These are phyloP conservation scores for Pseudevernia furfuracea DNA, from an alignment of 495 filamentous ascomycete species.

Conservation along the genomic window DNA sequence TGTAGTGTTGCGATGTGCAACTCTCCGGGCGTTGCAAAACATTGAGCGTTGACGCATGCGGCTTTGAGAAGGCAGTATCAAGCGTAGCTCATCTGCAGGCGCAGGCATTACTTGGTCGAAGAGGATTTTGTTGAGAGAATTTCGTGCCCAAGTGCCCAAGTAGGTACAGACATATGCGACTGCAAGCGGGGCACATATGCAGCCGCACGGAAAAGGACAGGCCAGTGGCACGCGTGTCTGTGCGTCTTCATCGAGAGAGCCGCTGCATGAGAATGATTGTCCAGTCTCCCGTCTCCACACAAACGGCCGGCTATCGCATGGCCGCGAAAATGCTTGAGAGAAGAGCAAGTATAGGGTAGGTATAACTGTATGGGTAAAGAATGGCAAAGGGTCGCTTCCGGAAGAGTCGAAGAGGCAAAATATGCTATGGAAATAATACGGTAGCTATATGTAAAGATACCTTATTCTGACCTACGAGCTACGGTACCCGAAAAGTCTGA, in stretches of 20 bases:
- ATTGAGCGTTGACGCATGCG: not conserved
- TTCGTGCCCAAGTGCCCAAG: not conserved
- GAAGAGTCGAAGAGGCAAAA: too few relatives aligned
- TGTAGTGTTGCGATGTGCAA: not conserved
- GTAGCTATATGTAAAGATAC: too few relatives aligned
- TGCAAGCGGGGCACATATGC: not conserved
- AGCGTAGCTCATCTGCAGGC: not conserved
- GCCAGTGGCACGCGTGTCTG: not conserved
- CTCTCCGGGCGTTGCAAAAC: not conserved
- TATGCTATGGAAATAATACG: too few relatives aligned
- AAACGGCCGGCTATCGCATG: not conserved
- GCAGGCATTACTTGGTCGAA: not conserved
- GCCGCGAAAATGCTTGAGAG: not conserved
- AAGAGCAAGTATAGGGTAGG: too few relatives aligned
- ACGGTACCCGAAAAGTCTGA: too few relatives aligned
- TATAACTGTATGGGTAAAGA: too few relatives aligned
- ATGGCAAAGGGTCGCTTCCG: too few relatives aligned
- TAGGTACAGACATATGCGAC: not conserved
- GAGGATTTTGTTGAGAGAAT: not conserved
- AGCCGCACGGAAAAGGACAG: not conserved
- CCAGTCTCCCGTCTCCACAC: not conserved
- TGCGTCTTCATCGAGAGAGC: slow-evolving; percentile 1
- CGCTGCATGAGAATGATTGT: not conserved
- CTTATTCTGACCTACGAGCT: too few relatives aligned
- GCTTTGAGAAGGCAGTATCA: not conserved